These are phyloP conservation scores for Polygonum aviculare DNA, from an alignment of 148 eudicot species.

Conservation along the genomic window DNA sequence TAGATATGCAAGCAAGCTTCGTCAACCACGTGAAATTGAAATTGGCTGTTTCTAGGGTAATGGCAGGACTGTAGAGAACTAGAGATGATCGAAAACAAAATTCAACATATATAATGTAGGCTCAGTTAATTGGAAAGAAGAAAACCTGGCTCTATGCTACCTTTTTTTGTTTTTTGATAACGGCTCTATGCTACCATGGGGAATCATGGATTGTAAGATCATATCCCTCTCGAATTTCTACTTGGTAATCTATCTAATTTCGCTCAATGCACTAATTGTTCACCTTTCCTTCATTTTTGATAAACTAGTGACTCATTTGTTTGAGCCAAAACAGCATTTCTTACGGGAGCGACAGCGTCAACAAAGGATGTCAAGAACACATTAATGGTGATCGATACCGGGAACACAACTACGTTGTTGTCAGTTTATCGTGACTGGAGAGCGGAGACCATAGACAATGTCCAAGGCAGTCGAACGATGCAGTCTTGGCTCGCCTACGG, in stretches of 20 bases:
- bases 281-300: background rate
- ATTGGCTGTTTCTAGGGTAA: too few relatives aligned
- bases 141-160: background rate
- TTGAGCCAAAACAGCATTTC: background rate
- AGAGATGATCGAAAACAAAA: too few relatives aligned
- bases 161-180: too few relatives aligned
- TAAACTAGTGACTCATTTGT: background rate
- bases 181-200: background rate
- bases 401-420: constrained; percentile 63
- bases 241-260: background rate
- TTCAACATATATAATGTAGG: too few relatives aligned
- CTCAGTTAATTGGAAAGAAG: too few relatives aligned
- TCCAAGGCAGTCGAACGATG: constrained; percentile 74
- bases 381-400: constrained; percentile 64
- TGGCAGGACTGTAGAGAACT: too few relatives aligned
- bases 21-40: too few relatives aligned
- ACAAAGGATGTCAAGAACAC: constrained; percentile 11
- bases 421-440: constrained; percentile 62
- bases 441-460: constrained; percentile 66
- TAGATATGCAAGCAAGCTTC: too few relatives aligned
- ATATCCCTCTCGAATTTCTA: background rate
- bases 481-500: constrained; percentile 77
- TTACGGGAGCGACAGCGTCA: background rate
- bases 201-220: background rate
- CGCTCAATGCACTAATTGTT: background rate